Evolutionary conservation across 2,329 filamentous ascomycete species (phyloP).

Genomic region (Sclerotinia borealis): DNA sequence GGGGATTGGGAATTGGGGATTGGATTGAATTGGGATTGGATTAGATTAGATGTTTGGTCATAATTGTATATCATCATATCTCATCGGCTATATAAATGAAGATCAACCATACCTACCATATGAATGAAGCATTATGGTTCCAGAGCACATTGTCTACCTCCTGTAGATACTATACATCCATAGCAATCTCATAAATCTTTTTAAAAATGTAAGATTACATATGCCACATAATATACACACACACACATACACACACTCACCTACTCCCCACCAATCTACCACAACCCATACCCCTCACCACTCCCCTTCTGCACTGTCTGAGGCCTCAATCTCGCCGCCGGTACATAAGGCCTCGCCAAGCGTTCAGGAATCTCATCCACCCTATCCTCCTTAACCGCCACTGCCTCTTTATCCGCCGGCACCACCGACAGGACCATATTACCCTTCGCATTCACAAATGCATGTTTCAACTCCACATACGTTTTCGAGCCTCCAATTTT

Average conservation of each 20-base stretch:
- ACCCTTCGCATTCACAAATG: slow-evolving; percentile 29
- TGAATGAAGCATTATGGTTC: no score
- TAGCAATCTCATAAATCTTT: not conserved
- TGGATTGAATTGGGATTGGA: no score
- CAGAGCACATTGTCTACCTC: no score
- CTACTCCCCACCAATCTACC: not conserved
- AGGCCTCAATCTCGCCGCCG: not conserved
- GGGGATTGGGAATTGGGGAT: no score
- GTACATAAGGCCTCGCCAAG: not conserved
- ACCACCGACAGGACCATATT: slow-evolving; percentile 24
- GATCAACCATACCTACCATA: no score
- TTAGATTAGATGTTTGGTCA: no score
- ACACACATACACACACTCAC: not conserved
- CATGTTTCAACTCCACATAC: slow-evolving; percentile 26
- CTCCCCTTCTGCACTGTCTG: not conserved
- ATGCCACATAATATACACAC: slow-evolving; percentile 8
- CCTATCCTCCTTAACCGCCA: slow-evolving; percentile 28
- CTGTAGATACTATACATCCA: no score
- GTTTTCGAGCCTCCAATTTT: slow-evolving; percentile 30
- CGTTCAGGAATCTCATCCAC: slow-evolving; percentile 18
- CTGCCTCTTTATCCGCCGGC: slow-evolving; percentile 23
- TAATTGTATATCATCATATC: no score
- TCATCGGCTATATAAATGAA: no score
- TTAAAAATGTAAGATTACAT: not conserved
- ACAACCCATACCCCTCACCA: slow-evolving; percentile 2